These are phyloP conservation scores for Saccharomycodes ludwigii DNA, from an alignment of 805 yeast genomes.

Conservation along the genomic window DNA sequence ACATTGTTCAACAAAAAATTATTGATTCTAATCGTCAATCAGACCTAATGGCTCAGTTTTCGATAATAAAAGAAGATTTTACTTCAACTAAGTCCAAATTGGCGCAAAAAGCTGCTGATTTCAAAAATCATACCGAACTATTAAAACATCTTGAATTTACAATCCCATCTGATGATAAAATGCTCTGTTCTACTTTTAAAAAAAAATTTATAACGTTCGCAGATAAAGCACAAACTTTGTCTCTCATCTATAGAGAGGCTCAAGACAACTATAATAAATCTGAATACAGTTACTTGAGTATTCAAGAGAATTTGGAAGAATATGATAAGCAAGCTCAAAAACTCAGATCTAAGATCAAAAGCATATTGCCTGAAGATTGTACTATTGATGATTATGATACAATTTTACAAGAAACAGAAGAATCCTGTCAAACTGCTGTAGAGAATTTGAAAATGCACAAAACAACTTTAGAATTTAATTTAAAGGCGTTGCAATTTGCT, in stretches of 20 bases:
- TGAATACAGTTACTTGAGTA: too few species aligned
- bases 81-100: background rate
- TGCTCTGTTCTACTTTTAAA: too few species aligned
- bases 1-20: constrained; percentile 39
- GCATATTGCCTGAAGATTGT: constrained; percentile 26
- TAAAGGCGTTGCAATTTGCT: constrained; percentile 56
- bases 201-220: too few species aligned
- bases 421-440: constrained; percentile 44
- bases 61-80: constrained; percentile 21
- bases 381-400: constrained; percentile 39
- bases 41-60: constrained; percentile 43
- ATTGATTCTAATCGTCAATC: constrained; percentile 42
- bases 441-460: constrained; percentile 57
- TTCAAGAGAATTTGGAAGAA: constrained; percentile 8
- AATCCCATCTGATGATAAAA: too few species aligned
- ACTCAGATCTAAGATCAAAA: constrained; percentile 14
- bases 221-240: too few species aligned
- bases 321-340: constrained; percentile 7
- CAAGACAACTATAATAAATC: too few species aligned
- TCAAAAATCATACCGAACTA: background rate
- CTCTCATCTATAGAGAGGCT: too few species aligned
- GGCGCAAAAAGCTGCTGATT: background rate
- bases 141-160: constrained; percentile 5
- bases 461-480: constrained; percentile 58
- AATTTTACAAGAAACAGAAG: constrained; percentile 43